These are phyloP conservation scores for Cystobasidium onofrii DNA, from an alignment of 768 basidiomycete genomes.

Conservation along the genomic window DNA sequence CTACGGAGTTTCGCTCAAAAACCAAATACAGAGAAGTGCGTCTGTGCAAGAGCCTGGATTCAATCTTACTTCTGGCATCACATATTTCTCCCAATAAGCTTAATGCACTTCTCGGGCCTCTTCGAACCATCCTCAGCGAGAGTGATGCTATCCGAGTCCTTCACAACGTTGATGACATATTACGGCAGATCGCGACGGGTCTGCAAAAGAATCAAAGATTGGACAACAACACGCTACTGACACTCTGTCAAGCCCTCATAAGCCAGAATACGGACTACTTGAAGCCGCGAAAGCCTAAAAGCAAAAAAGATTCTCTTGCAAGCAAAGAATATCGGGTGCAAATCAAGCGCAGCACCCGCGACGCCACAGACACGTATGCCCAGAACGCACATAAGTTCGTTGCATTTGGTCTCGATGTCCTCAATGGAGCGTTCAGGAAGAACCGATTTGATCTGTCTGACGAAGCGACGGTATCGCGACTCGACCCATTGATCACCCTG, in stretches of 20 bases:
- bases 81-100: conserved; percentile 68
- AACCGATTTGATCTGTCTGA: conserved; percentile 79
- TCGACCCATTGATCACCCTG: conserved; percentile 75
- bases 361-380: conserved; percentile 50
- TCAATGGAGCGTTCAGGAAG: conserved; percentile 75
- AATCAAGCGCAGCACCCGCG: conserved; percentile 55
- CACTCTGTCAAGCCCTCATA: conserved; percentile 78
- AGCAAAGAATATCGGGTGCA: conserved; percentile 55
- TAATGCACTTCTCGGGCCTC: conserved; percentile 64
- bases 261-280: conserved; percentile 84
- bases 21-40: conserved; percentile 89
- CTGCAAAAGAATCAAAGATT: conserved; percentile 74
- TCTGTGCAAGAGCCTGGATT: conserved; percentile 71
- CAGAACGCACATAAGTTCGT: conserved; percentile 88
- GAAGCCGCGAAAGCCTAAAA: conserved; percentile 50
- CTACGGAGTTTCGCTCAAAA: conserved; percentile 69
- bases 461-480: conserved; percentile 60
- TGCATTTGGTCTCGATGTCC: conserved; percentile 80
- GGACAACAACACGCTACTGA: conserved; percentile 61
- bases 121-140: conserved; percentile 75
- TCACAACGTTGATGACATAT: conserved; percentile 76
- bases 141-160: conserved; percentile 72
- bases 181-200: conserved; percentile 71
- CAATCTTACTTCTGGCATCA: conserved; percentile 71
- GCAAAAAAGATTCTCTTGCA: conserved; percentile 32